Percentiles rank a stretch among this genome's conserved stretches.
Conservation (phyloP, 768 basidiomycete genomes). For the Postia placenta region DNA sequence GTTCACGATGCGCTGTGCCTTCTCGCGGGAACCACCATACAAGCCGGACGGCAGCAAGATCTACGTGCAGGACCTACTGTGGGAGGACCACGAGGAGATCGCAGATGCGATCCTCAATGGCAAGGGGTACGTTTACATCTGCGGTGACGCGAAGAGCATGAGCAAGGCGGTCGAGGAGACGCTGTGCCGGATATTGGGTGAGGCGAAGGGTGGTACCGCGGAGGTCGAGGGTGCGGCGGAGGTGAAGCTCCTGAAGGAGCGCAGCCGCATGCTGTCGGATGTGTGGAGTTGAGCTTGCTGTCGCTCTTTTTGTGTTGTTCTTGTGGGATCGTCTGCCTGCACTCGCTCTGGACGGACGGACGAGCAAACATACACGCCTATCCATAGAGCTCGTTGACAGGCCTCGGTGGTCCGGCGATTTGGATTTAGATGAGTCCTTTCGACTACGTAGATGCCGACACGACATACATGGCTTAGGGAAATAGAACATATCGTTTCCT, state of each 20-base stretch:
- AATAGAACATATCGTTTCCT: too few species aligned
- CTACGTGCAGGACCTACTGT: slow-evolving; percentile 97
- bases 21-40: slow-evolving; percentile 86
- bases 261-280: slow-evolving; percentile 80
- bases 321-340: not conserved
- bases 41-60: slow-evolving; percentile 91
- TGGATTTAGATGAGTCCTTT: too few species aligned
- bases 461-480: too few species aligned
- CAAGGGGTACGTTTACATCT: slow-evolving; percentile 97
- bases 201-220: slow-evolving; percentile 87
- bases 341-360: too few species aligned
- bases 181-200: slow-evolving; percentile 76
- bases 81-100: slow-evolving; percentile 78
- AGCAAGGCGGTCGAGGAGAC: slow-evolving; percentile 91
- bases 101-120: slow-evolving; percentile 87
- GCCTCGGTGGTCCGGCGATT: too few species aligned
- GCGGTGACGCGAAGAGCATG: slow-evolving; percentile 97
- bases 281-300: slow-evolving; percentile 55
- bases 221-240: slow-evolving; percentile 89
- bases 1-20: slow-evolving; percentile 82
- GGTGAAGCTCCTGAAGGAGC: slow-evolving; percentile 92
- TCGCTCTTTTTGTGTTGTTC: not conserved
- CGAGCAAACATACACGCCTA: too few species aligned
- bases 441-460: too few species aligned
- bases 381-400: too few species aligned